Evolutionary conservation across 1,284 basidiomycete species (phyloP), one percentile per base, ranked within the genome.

Genomic region (Ganoderma meredithae): DNA sequence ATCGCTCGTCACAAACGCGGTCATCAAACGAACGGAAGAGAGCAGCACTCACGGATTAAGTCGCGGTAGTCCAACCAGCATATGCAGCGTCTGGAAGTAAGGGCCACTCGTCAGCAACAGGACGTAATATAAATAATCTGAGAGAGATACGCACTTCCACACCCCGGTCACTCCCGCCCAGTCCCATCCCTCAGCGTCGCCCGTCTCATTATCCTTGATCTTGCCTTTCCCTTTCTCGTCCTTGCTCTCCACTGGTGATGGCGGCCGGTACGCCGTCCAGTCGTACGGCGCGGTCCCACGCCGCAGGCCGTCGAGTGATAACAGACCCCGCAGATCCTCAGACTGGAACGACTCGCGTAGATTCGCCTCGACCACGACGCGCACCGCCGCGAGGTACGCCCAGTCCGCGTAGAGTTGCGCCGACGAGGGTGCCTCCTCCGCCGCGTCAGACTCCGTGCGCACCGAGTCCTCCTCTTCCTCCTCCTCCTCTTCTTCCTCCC

Each of bases 1-100:
- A n/a, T n/a, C n/a, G n/a, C n/a, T n/a, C n/a, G n/a, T n/a, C n/a
- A n/a, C n/a, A n/a, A n/a, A n/a, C n/a, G n/a, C n/a, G n/a, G n/a
- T n/a, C n/a, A n/a, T n/a, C n/a, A n/a, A n/a, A n/a, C n/a, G n/a
- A n/a, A n/a, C n/a, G n/a, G n/a, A n/a, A n/a, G n/a, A n/a, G n/a
- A n/a, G n/a, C n/a, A n/a, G n/a, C n/a, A n/a, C n/a, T n/a, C n/a
- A n/a, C n/a, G n/a, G n/a, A n/a, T 76, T 3, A 88, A 72, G 66
- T 88, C 85, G 41, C 81, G 79, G 72, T 89, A 89, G 70, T 88
- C 86, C 74, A 88, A 78, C 87, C 87, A 88, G 67, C 84, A 89
- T 13, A 88, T 81, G 49, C 83, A 83, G 12, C 87, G 83, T 60
- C 73, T 74, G 56, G 3, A 49, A 9, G 17, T 1, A 41, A 36